These are phyloP conservation scores for Lyophyllum atratum DNA, from an alignment of 768 basidiomycete species.

Conservation along the genomic window DNA sequence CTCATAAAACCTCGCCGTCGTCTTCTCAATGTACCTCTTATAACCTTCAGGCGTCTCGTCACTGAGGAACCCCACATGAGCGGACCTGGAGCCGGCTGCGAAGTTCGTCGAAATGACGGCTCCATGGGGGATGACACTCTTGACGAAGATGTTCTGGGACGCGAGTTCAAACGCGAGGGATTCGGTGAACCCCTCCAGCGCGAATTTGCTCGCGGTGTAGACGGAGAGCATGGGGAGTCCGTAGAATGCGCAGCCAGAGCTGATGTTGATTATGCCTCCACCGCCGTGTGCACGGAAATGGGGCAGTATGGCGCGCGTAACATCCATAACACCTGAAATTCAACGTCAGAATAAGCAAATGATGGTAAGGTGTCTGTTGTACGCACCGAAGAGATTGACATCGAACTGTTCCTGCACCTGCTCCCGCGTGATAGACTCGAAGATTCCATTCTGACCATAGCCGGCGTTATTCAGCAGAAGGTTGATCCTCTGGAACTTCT, in stretches of 20 bases:
- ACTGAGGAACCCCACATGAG: too few relatives aligned
- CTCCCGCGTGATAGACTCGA: neutral
- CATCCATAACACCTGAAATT: neutral
- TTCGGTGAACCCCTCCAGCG: neutral
- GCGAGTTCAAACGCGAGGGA: neutral
- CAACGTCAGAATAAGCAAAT: too few relatives aligned
- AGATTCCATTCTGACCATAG: neutral
- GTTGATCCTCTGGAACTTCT: neutral
- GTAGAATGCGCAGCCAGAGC: neutral
- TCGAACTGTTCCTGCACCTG: neutral
- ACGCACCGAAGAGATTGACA: neutral
- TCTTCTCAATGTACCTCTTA: neutral
- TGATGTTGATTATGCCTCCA: neutral
- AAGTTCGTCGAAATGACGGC: neutral
- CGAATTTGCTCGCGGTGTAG: neutral
- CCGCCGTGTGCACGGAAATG: neutral
- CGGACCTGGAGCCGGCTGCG: too few relatives aligned
- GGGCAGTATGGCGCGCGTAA: neutral
- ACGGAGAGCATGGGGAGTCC: neutral
- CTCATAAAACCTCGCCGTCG: neutral
- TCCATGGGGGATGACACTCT: neutral
- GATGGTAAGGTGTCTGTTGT: too few relatives aligned
- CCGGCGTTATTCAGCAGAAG: neutral
- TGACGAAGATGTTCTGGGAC: neutral
- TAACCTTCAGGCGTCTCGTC: neutral